Percentiles rank a stretch among this genome's conserved stretches.
phyloP scores from a whole-genome alignment of 108 stramenopile species.

The Bacterosira constricta region DNA sequence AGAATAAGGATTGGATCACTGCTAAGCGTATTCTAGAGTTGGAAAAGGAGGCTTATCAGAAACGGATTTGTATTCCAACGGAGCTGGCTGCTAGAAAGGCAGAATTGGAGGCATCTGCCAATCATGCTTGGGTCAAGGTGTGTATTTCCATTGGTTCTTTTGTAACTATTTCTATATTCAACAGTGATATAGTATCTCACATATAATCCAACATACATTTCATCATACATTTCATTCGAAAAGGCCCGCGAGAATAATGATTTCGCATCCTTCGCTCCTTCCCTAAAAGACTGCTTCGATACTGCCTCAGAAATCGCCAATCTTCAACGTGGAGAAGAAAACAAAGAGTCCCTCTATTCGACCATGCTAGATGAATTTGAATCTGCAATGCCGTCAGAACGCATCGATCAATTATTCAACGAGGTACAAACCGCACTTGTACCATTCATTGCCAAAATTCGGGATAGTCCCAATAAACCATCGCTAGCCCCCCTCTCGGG shows the following conservation, averaged over 20 bases:
- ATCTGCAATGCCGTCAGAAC: constrained; percentile 71
- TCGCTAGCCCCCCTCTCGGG: constrained; percentile 29
- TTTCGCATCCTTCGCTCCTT: constrained; percentile 56
- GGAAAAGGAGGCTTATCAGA: constrained; percentile 48
- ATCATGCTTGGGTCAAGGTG: constrained; percentile 68
- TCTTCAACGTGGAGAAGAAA: constrained; percentile 37
- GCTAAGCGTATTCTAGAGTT: constrained; percentile 52
- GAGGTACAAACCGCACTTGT: constrained; percentile 70
- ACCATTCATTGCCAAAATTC: constrained; percentile 73
- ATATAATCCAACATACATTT: no score
- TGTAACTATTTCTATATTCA: no score
- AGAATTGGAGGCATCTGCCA: constrained; percentile 53
- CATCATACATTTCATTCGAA: no score
- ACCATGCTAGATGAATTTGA: constrained; percentile 79
- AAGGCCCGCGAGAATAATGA: constrained; percentile 60
- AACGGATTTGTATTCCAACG: constrained; percentile 58
- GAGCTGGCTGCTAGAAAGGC: constrained; percentile 69
- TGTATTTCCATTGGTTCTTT: neutral
- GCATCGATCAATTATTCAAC: constrained; percentile 80
- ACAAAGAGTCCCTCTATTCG: constrained; percentile 57
- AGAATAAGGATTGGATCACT: constrained; percentile 14
- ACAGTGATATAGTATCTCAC: no score
- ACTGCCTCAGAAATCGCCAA: constrained; percentile 60
- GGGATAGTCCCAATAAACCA: constrained; percentile 32
- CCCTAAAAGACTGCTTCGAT: constrained; percentile 68